These are phyloP conservation scores for Chrysoporthe deuterocubensis DNA, from an alignment of 2,329 filamentous ascomycete genomes.

Conservation along the genomic window DNA sequence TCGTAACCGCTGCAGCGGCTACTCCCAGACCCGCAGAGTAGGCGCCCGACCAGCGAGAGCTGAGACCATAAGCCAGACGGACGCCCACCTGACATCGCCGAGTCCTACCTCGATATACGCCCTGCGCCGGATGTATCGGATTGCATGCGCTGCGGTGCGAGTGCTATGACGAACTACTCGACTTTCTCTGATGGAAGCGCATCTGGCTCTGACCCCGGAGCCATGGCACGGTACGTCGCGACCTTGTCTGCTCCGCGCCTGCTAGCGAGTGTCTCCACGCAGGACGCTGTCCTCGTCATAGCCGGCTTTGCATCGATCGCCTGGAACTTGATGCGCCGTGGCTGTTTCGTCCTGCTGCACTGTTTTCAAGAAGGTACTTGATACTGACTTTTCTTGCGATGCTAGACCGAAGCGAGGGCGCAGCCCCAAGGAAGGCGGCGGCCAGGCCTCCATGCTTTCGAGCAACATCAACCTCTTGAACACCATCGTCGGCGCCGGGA, in stretches of 20 bases:
- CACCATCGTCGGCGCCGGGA: constrained; percentile 94
- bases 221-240: constrained; percentile 53
- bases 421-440: constrained; percentile 74
- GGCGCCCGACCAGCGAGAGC: neutral
- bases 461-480: constrained; percentile 96
- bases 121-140: neutral
- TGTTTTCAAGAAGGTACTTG: neutral
- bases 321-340: neutral
- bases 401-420: constrained; percentile 59
- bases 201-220: constrained; percentile 44
- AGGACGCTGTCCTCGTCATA: neutral
- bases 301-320: neutral
- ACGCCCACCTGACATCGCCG: neutral
- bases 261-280: neutral
- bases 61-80: neutral
- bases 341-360: neutral
- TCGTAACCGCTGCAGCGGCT: neutral
- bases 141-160: constrained; percentile 9
- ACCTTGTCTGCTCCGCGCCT: neutral
- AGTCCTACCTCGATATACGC: neutral
- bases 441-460: constrained; percentile 85
- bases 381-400: constrained; percentile 21
- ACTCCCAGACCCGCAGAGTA: neutral
- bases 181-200: constrained; percentile 55
- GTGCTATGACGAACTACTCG: constrained; percentile 59